Evolutionary conservation across 805 yeast species (phyloP).

Genomic region (Zygosaccharomyces kombuchaensis): DNA sequence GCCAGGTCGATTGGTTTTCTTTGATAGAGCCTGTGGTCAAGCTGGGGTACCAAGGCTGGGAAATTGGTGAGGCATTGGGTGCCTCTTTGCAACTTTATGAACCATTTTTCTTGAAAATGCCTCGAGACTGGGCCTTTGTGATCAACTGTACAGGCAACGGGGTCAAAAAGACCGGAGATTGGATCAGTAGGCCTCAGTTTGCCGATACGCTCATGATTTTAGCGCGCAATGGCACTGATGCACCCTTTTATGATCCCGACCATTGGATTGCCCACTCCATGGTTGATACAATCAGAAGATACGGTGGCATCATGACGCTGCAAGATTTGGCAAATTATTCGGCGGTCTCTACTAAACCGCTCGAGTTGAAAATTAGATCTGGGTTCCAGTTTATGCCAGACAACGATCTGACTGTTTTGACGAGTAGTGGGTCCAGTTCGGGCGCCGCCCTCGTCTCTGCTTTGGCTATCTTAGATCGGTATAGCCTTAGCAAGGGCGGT

Average conservation of each 20-base stretch:
- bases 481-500: constrained; percentile 38
- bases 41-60: constrained; percentile 63
- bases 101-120: constrained; percentile 30
- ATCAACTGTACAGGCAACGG: constrained; percentile 35
- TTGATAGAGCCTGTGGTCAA: constrained; percentile 72
- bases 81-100: constrained; percentile 40
- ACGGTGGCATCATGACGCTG: constrained; percentile 63
- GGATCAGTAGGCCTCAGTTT: constrained; percentile 51
- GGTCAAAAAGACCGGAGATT: constrained; percentile 53
- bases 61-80: constrained; percentile 43
- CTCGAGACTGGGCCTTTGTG: constrained; percentile 54
- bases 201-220: constrained; percentile 65
- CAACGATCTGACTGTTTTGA: constrained; percentile 45
- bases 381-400: constrained; percentile 33
- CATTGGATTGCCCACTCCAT: constrained; percentile 67
- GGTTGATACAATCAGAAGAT: constrained; percentile 43
- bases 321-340: constrained; percentile 66
- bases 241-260: constrained; percentile 75
- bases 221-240: constrained; percentile 74
- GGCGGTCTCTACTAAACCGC: constrained; percentile 43
- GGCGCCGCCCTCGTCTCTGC: constrained; percentile 83
- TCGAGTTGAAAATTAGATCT: constrained; percentile 21
- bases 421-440: constrained; percentile 70
- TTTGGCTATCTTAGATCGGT: constrained; percentile 54
- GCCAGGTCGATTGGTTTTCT: constrained; percentile 65